Evolutionary conservation across 805 yeast species (phyloP).

Genomic region (Monosporozyma solicola): DNA sequence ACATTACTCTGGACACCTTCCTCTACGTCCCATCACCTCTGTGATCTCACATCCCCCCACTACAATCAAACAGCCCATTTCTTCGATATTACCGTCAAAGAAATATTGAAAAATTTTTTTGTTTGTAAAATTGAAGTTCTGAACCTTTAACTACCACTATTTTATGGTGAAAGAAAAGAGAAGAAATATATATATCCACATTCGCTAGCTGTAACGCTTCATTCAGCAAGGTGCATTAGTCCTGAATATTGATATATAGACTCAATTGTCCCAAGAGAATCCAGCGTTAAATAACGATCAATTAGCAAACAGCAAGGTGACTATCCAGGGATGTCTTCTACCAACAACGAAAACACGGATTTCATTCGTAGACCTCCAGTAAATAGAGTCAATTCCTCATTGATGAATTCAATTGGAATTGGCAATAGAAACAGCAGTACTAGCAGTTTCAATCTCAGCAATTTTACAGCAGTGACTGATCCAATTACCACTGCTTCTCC

Average conservation of each 20-base stretch:
- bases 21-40: not conserved
- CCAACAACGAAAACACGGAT: not conserved
- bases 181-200: not conserved
- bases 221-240: not conserved
- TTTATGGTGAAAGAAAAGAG: not conserved
- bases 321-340: not conserved
- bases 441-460: not conserved
- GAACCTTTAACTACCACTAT: not conserved
- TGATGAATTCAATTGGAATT: conserved; percentile 22
- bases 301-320: not conserved
- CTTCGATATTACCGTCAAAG: not conserved
- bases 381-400: conserved; percentile 14
- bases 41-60: not conserved
- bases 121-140: not conserved
- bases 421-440: conserved; percentile 4
- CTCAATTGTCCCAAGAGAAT: not conserved
- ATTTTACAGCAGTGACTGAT: not conserved
- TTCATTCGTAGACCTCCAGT: not conserved
- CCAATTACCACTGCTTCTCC: not conserved
- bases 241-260: not conserved
- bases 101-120: not conserved
- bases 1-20: not conserved
- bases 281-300: not conserved
- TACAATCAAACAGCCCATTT: not conserved
- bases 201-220: not conserved